Evolutionary conservation across 768 basidiomycete genomes (phyloP), one percentile per base, ranked within the genome.

Genomic region (Russula virescens): DNA sequence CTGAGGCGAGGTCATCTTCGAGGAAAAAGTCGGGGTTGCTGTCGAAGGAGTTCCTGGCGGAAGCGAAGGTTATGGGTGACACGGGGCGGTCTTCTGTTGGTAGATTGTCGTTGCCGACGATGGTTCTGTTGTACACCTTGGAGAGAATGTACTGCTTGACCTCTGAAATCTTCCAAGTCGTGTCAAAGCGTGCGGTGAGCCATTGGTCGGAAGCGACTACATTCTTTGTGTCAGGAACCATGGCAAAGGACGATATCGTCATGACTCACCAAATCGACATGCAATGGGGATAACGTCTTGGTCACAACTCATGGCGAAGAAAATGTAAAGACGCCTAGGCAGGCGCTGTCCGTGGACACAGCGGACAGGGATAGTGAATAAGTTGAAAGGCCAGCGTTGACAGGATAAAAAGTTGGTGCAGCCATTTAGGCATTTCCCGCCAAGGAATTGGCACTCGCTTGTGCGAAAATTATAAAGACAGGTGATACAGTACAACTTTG

Each of bases 201-300:
- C 88, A 91, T 73, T 88, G 87, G 72, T 91, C 89, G 67, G 84
- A 81, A 0, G 85, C 81, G 25, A 90, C 88, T 72, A 58, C 2
- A 21, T 26, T 47, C 23, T 40, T 19, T 38, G 38, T 35, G 16
- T 49, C 35, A 38, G 49, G 18, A 47, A n/a, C 35, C 1, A 19
- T n/a, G 42, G 47, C 35, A 21, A 38, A 26, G 10, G 26, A 11
- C 43, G 3, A 40, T 8, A 38, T n/a, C n/a, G 50, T 43, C 6
- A 73, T n/a, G n/a, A n/a, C 82, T 64, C 67, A 86, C 84, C 76
- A 69, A 82, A 81, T 71, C 84, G 77, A 71, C 84, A 86, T 2
- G 81, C 79, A 35, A 85, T 70, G 9, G 81, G 75, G 43, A 84
- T 46, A n/a, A 61, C 61, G 16, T 25, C 55, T 54, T 58, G 57